Percentiles rank a stretch among this genome's conserved stretches.
These are phyloP conservation scores for Annulohypoxylon nitens DNA, from an alignment of 495 filamentous ascomycete species.

Conservation along the genomic window DNA sequence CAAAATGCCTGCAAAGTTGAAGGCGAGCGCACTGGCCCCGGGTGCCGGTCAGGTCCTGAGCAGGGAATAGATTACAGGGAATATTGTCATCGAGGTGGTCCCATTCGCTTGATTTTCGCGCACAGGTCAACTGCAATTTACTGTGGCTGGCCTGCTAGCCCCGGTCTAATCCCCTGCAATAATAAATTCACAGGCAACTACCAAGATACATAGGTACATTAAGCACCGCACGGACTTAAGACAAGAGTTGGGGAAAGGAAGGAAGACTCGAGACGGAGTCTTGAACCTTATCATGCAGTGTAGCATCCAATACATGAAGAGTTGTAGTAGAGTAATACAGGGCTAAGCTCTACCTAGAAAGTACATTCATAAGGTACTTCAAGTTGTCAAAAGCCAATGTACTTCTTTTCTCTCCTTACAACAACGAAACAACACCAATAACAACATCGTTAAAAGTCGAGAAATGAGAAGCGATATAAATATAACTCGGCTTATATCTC, in stretches of 20 bases:
- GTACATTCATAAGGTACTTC: background rate
- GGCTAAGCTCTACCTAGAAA: background rate
- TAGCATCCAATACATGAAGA: background rate
- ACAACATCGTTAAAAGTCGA: background rate
- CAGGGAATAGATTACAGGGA: slow-evolving; percentile 39
- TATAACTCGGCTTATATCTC: background rate
- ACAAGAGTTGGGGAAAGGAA: slow-evolving; percentile 1
- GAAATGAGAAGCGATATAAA: background rate
- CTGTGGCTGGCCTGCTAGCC: slow-evolving; percentile 34
- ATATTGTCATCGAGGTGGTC: slow-evolving; percentile 13
- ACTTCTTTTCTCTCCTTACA: background rate
- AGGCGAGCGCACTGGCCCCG: slow-evolving; percentile 39
- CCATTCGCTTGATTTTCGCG: slow-evolving; percentile 39
- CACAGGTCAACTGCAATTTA: slow-evolving; percentile 47
- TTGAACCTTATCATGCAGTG: slow-evolving; percentile 14
- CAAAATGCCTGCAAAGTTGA: slow-evolving; percentile 18
- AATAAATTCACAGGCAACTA: slow-evolving; percentile 31
- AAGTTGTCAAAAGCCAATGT: background rate
- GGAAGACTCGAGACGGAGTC: slow-evolving; percentile 7
- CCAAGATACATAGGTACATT: background rate
- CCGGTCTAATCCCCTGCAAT: slow-evolving; percentile 34
- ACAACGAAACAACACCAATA: background rate
- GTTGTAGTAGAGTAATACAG: background rate
- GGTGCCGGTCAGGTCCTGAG: slow-evolving; percentile 34
- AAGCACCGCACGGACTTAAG: slow-evolving; percentile 9